A percentile compares a stretch with the other conserved stretches of the same genome.
phyloP scores from a whole-genome alignment of 257 asterid genomes.

The Penstemon newberryi region DNA sequence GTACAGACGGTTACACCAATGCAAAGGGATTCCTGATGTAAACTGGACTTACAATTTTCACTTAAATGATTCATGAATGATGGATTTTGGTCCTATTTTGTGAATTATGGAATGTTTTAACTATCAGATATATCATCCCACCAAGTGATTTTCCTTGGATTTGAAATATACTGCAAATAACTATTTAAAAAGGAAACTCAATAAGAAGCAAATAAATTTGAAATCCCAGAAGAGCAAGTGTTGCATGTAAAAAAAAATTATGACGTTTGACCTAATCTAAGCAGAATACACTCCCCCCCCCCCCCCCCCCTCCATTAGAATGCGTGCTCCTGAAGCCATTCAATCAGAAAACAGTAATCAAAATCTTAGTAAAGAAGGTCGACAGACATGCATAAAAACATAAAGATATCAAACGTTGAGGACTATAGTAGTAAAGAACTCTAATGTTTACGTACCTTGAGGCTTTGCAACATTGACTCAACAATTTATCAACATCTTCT shows the following conservation, averaged over 20 bases:
- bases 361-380: conserved; percentile 11
- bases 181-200: conserved; percentile 1
- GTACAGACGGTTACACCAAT: no score
- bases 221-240: neutral
- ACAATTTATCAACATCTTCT: conserved; percentile 60
- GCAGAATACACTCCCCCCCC: neutral
- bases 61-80: no score
- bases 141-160: neutral
- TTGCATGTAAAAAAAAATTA: neutral
- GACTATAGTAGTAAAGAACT: neutral
- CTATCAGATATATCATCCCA: no score
- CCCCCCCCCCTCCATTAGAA: no score
- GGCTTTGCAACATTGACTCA: conserved; percentile 43
- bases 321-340: neutral
- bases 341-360: neutral
- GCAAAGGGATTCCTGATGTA: no score
- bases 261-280: no score
- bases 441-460: conserved; percentile 18
- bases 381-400: neutral
- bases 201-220: neutral
- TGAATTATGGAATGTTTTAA: no score
- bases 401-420: neutral
- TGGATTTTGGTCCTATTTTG: no score
- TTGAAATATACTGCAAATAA: conserved; percentile 3
- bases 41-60: no score